These are phyloP conservation scores for Tulasnella sp. DNA, from an alignment of 768 basidiomycete genomes.

Conservation along the genomic window DNA sequence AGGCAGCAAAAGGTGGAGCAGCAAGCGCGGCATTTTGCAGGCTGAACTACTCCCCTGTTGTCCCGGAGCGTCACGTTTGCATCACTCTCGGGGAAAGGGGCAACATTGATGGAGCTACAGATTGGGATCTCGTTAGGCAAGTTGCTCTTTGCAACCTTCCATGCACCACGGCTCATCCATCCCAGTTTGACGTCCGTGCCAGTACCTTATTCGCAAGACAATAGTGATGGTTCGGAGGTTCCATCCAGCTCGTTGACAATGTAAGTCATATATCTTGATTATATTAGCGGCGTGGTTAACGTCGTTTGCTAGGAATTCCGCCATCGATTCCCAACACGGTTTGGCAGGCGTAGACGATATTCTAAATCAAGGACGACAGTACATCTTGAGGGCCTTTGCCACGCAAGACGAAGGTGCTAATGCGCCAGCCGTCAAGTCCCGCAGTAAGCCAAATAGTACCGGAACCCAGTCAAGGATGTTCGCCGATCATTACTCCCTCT, in stretches of 20 bases:
- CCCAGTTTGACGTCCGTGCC: background rate
- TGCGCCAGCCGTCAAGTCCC: constrained; percentile 41
- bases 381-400: constrained; percentile 59
- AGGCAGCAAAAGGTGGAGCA: background rate
- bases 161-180: background rate
- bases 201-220: background rate
- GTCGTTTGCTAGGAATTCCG: background rate
- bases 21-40: constrained; percentile 5
- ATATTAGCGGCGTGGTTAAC: background rate
- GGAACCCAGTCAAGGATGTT: constrained; percentile 57
- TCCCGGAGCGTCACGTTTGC: constrained; percentile 24
- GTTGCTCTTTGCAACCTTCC: constrained; percentile 32
- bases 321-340: constrained; percentile 37
- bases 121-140: constrained; percentile 71
- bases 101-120: constrained; percentile 41
- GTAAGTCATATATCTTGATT: background rate
- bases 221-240: background rate
- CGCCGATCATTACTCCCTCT: background rate
- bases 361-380: constrained; percentile 58
- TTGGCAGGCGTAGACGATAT: constrained; percentile 74
- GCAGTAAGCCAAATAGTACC: constrained; percentile 11
- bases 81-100: constrained; percentile 6
- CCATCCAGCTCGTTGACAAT: background rate
- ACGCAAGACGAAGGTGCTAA: constrained; percentile 51
- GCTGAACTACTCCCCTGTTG: background rate